A percentile compares a stretch with the other conserved stretches of the same genome.
Evolutionary conservation across 768 basidiomycete species (phyloP).

Genomic region (Suillus brevipes): DNA sequence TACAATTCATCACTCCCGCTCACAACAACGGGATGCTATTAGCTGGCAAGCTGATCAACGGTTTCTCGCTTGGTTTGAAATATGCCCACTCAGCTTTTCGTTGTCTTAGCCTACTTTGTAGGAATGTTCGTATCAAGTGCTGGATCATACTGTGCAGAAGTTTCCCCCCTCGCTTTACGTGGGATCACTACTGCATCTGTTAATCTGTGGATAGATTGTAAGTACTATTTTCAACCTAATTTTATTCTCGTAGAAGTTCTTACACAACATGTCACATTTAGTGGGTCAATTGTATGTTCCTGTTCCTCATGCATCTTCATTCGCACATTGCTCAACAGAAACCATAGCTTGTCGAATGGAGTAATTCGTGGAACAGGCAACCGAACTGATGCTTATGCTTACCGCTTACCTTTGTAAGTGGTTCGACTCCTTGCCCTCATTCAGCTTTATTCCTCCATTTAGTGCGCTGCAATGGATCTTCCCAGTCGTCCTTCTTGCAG

Average conservation of each 20-base stretch:
- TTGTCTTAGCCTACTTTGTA: not conserved
- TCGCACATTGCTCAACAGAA: not conserved
- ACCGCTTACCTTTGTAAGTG: conserved; percentile 29
- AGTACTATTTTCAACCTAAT: conserved; percentile 2
- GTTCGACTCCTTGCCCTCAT: not conserved
- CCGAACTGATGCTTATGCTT: conserved; percentile 23
- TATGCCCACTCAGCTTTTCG: not conserved
- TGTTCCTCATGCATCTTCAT: not conserved
- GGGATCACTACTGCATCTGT: conserved; percentile 26
- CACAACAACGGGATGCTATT: conserved; percentile 29
- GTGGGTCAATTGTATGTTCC: conserved; percentile 26
- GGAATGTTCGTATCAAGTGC: conserved; percentile 29
- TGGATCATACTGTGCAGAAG: conserved; percentile 27
- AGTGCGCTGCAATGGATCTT: conserved; percentile 36
- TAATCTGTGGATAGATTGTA: conserved; percentile 27
- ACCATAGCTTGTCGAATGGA: conserved; percentile 24
- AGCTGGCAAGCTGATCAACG: conserved; percentile 26
- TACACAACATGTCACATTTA: conserved; percentile 4
- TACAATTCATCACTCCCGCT: conserved; percentile 24
- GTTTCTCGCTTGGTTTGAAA: conserved; percentile 23
- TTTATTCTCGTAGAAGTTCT: not conserved
- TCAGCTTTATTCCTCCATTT: not conserved
- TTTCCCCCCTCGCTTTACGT: conserved; percentile 29
- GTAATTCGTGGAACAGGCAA: conserved; percentile 26
- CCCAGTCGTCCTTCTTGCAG: conserved; percentile 30